Evolutionary conservation across 2,329 filamentous ascomycete genomes (phyloP).

Genomic region (Arthrobotrys entomopaga): DNA sequence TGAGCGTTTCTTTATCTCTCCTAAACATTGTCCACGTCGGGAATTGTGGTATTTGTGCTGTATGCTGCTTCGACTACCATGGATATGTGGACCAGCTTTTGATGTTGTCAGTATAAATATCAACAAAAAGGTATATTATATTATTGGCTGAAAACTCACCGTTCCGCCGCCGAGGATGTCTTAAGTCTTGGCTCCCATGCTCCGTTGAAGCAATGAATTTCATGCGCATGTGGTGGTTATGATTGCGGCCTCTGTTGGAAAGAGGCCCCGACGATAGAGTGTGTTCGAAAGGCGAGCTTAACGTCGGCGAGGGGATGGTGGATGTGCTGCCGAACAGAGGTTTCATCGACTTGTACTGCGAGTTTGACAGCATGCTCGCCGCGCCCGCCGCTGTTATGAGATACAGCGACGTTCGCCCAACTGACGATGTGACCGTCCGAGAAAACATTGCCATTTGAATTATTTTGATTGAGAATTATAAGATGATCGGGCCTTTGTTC

Average conservation of each 20-base stretch:
- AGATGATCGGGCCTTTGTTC: not conserved
- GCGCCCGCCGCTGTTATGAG: constrained; percentile 38
- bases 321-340: constrained; percentile 51
- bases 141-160: constrained; percentile 46
- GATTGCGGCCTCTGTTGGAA: constrained; percentile 15
- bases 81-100: too few relatives aligned
- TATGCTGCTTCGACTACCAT: constrained; percentile 78
- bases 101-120: too few relatives aligned
- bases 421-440: constrained; percentile 24
- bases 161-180: constrained; percentile 74
- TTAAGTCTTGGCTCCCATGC: constrained; percentile 59
- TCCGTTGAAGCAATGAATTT: constrained; percentile 53
- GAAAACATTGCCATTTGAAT: constrained; percentile 39
- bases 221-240: constrained; percentile 29
- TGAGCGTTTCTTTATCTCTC: constrained; percentile 87
- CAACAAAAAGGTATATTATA: too few relatives aligned
- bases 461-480: not conserved
- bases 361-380: constrained; percentile 41
- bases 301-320: constrained; percentile 12
- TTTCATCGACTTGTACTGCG: constrained; percentile 53
- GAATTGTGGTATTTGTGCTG: constrained; percentile 78
- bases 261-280: not conserved
- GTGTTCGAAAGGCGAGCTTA: constrained; percentile 44
- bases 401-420: constrained; percentile 44
- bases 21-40: constrained; percentile 80